A percentile compares a stretch with the other conserved stretches of the same genome.
Conservation (phyloP, 83 land plant species). For the Thuja plicata region DNA sequence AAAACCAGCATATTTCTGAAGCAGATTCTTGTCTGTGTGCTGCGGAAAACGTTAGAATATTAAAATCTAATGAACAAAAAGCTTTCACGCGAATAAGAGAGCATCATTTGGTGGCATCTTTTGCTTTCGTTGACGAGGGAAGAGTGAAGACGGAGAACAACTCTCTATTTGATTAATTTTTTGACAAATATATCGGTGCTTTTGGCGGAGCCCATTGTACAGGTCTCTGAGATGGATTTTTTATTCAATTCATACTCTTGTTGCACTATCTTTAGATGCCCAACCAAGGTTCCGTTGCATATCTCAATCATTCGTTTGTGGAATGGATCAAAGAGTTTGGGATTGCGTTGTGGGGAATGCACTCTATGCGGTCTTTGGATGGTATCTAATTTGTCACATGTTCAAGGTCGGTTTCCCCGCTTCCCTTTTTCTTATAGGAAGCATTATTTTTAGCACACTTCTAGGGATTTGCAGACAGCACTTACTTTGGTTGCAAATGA, state of each 20-base stretch:
- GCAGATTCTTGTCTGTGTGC: no score
- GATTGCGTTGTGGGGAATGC: constrained; percentile 33
- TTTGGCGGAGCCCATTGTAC: no score
- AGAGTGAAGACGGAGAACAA: not conserved
- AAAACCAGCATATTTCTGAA: no score
- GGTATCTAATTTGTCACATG: constrained; percentile 39
- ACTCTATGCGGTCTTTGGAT: constrained; percentile 35
- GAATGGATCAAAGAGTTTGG: not conserved
- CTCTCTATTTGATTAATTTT: not conserved
- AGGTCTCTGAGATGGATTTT: not conserved
- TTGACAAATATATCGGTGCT: no score
- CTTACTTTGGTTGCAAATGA: no score
- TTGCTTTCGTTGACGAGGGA: not conserved
- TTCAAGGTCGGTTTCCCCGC: constrained; percentile 38
- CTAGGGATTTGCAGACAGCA: no score
- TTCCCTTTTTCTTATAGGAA: constrained; percentile 43
- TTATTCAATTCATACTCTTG: constrained; percentile 1
- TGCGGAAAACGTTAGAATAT: no score
- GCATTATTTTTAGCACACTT: not conserved
- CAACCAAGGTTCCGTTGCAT: not conserved
- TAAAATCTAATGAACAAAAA: no score
- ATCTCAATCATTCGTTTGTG: no score
- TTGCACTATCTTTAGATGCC: not conserved
- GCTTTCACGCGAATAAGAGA: no score
- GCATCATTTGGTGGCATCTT: not conserved